Evolutionary conservation across 805 yeast species (phyloP), one percentile per base, ranked within the genome.

Genomic region (Clavispora santaluciae): DNA sequence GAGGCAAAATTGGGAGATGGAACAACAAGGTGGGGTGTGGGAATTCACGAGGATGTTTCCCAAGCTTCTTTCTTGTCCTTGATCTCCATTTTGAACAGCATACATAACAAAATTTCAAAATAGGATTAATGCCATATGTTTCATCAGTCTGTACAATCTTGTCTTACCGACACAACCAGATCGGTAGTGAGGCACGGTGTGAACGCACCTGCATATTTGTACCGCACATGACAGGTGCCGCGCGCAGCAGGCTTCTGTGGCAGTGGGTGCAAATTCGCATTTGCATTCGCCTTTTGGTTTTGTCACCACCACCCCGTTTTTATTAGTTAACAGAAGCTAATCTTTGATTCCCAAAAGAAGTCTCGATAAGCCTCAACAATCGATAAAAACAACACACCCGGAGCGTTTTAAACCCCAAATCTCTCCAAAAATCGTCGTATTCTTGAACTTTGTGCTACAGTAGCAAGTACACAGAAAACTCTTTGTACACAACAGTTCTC

Each of bases 31-130:
- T 90, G 96, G 96, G 97, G 97, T 66, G 90, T 90, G 44, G 97
- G 96, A 57, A 79, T 88, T 46, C 83, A 87, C 59, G 91, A 82
- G 64, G 95, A 90, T 65, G 93, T 86, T 40, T 83, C 95, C 20
- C 83, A 82, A 56, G 93, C 96, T 36, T 81, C 95, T 5, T 76
- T 86, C 54, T 73, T 76, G 52, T 78, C 91, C 12, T 72, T 84
- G 46, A 57, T 82, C 33, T 79, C 90, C 15, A 73, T 83, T 42
- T 68, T 84, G 38, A 85, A 85, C 55, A 65, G 66, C 36, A 60
- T 76, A 44, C 51, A 50, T 25, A 49, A 3, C 20, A 12, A 16
- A 16, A 5, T 30, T 22, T 22, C 9, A 22, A 22, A 22, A 22
- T 22, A 22, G 23, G n/a, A 16, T 25, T n/a, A n/a, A n/a, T n/a